Conservation (phyloP, 176 grass and related monocot genomes). For the Cocos nucifera region DNA sequence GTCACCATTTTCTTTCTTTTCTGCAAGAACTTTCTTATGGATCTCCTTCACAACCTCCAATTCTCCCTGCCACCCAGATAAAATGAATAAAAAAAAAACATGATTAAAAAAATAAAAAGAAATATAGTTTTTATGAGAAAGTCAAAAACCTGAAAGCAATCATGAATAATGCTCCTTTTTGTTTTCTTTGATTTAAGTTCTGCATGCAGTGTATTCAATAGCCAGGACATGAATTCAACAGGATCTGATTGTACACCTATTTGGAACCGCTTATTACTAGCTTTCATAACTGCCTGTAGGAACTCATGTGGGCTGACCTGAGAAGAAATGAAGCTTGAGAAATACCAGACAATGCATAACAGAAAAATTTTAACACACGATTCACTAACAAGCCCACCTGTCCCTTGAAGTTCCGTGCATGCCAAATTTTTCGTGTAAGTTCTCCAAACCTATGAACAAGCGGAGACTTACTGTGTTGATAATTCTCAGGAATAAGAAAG, state of each 20-base stretch:
- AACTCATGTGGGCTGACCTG: slow-evolving; percentile 99
- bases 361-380: background rate
- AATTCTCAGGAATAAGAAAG: slow-evolving; percentile 97
- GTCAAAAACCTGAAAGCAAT: slow-evolving; percentile 87
- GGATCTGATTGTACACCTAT: slow-evolving; percentile 97
- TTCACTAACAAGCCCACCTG: slow-evolving; percentile 36
- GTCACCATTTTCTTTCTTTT: slow-evolving; percentile 46
- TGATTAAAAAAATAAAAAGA: slow-evolving; percentile 1
- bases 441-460: slow-evolving; percentile 95
- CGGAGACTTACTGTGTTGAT: slow-evolving; percentile 77
- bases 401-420: slow-evolving; percentile 96
- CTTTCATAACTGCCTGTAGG: slow-evolving; percentile 97
- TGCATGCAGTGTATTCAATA: slow-evolving; percentile 77
- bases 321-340: slow-evolving; percentile 7
- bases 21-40: slow-evolving; percentile 42
- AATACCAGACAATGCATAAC: background rate
- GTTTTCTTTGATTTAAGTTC: slow-evolving; percentile 84
- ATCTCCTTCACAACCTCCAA: slow-evolving; percentile 72
- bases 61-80: slow-evolving; percentile 50
- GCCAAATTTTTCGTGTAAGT: slow-evolving; percentile 94
- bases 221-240: slow-evolving; percentile 94
- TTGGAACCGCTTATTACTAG: slow-evolving; percentile 79
- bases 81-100: background rate
- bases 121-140: background rate
- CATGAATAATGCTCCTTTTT: slow-evolving; percentile 84